Evolutionary conservation across 2,329 filamentous ascomycete species (phyloP).

Genomic region (Daldinia sp.): DNA sequence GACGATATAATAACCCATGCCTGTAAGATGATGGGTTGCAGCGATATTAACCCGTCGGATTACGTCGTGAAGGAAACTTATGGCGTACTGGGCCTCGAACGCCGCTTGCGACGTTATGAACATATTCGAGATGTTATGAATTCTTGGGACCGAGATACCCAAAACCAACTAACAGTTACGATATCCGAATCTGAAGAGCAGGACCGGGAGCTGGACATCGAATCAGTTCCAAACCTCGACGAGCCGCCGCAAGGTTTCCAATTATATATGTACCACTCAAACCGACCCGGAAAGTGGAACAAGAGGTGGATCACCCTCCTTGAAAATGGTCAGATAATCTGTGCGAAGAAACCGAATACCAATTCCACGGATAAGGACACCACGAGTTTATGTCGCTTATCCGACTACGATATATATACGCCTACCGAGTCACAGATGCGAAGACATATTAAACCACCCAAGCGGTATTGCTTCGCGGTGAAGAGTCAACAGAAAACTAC

Average conservation of each 20-base stretch:
- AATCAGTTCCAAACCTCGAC: constrained; percentile 65
- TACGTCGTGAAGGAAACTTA: constrained; percentile 84
- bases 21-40: constrained; percentile 67
- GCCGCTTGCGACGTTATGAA: constrained; percentile 86
- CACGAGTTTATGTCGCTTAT: constrained; percentile 79
- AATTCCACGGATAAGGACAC: constrained; percentile 70
- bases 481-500: constrained; percentile 91
- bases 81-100: constrained; percentile 76
- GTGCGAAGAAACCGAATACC: constrained; percentile 74
- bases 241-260: constrained; percentile 71
- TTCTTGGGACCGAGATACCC: constrained; percentile 85
- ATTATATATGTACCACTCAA: constrained; percentile 81
- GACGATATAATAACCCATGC: constrained; percentile 76
- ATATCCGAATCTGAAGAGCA: constrained; percentile 64
- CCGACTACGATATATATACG: constrained; percentile 91
- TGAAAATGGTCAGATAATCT: constrained; percentile 73
- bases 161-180: constrained; percentile 77
- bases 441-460: constrained; percentile 81
- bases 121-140: constrained; percentile 87
- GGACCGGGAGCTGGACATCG: constrained; percentile 69
- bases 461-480: constrained; percentile 84
- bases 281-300: constrained; percentile 84
- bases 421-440: constrained; percentile 73
- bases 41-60: constrained; percentile 66
- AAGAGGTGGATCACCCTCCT: constrained; percentile 82